Evolutionary conservation across 2,329 filamentous ascomycete genomes (phyloP), one percentile per base, ranked within the genome.

Genomic region (Dryadomyces quercus-mongolicae): DNA sequence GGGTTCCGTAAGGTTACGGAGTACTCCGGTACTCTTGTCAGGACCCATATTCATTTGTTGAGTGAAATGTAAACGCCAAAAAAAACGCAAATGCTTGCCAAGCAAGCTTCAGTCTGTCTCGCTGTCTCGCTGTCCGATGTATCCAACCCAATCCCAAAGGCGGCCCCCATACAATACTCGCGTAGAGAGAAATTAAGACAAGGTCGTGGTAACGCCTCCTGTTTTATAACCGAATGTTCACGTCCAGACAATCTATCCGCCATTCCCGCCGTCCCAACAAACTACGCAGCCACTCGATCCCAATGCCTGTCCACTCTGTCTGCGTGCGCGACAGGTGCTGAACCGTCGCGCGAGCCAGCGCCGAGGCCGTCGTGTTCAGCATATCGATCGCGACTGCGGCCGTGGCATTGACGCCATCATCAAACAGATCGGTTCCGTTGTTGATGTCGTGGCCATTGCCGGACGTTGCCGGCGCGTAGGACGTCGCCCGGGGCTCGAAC

Each of bases 191-290:
- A 31, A 31, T 31, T 8, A n/a, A n/a, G n/a, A n/a, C n/a, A n/a
- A n/a, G n/a, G n/a, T n/a, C n/a, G n/a, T n/a, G n/a, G 16, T 6
- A 20, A 12, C 7, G 7, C 8, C 15, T 31, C 15, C 20, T 1
- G 12, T 13, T 15, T 16, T 63, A 93, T 59, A 95, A 71, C 59
- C 88, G 76, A 53, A 97, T 82, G 62, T 91, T 84, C 34, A 97
- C 80, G 68, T 95, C 90, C 69, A 98, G 78, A 67, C 91, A 96
- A 55, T 92, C 89, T 59, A 98, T 80, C 62, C 86, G 81, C 88
- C 92, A 95, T 68, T 96, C 91, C 62, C 86, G 82, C 68, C 82
- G 81, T 4, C 90, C 91, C 51, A 95, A 69, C 51, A 95, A 69
- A 63, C 82, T 90, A 61, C 90, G 79, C 56, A 95, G 70, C 90